Evolutionary conservation across 2,329 filamentous ascomycete genomes (phyloP).

Genomic region (Eutypa lata): DNA sequence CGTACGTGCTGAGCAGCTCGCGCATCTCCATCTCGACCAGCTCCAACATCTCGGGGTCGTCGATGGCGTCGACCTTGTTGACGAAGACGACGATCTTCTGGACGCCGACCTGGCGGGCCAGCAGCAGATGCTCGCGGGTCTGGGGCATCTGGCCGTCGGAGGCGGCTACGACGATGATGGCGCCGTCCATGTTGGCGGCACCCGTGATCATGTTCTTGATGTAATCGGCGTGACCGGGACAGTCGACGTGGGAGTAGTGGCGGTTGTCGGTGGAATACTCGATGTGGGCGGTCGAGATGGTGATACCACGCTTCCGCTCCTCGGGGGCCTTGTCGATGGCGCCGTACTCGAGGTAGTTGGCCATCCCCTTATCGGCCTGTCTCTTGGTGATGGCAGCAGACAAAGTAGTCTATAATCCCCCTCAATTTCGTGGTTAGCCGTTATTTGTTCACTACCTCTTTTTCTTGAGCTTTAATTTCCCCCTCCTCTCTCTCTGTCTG

Average conservation of each 20-base stretch:
- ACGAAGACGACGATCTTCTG: constrained; percentile 98
- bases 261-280: constrained; percentile 92
- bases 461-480: neutral
- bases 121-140: constrained; percentile 95
- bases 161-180: constrained; percentile 96
- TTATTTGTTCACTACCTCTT: constrained; percentile 12
- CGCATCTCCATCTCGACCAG: constrained; percentile 99
- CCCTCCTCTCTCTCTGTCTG: neutral
- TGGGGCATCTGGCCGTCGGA: constrained; percentile 99
- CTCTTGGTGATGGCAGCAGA: constrained; percentile 98
- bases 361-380: constrained; percentile 90
- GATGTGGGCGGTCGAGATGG: constrained; percentile 97
- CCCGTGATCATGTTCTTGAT: constrained; percentile 99
- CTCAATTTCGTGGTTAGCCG: constrained; percentile 9
- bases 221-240: constrained; percentile 99
- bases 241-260: constrained; percentile 99
- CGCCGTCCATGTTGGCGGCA: constrained; percentile 98
- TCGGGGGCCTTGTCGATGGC: constrained; percentile 98
- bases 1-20: constrained; percentile 87
- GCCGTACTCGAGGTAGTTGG: constrained; percentile 95
- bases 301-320: constrained; percentile 99
- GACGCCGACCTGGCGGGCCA: constrained; percentile 96
- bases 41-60: constrained; percentile 99
- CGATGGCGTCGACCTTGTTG: constrained; percentile 97
- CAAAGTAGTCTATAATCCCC: constrained; percentile 73